Conservation (phyloP, 1,139 yeast species). For the Suzukiozyma palmioleophila region DNA sequence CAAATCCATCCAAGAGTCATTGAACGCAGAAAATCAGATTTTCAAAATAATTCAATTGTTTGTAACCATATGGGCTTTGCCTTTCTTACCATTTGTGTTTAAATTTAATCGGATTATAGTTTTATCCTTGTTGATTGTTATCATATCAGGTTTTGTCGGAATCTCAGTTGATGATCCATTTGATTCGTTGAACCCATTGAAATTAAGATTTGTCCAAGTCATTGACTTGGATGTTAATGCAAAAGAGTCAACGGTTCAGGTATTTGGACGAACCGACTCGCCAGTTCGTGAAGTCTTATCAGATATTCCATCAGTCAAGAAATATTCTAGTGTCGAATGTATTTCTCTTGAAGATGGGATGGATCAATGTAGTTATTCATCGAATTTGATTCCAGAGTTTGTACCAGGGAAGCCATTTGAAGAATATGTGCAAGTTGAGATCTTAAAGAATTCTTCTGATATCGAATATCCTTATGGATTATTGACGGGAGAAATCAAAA, state of each 20-base stretch:
- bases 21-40: constrained; percentile 41
- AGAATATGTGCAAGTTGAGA: constrained; percentile 46
- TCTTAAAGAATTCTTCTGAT: constrained; percentile 46
- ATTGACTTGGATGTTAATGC: constrained; percentile 37
- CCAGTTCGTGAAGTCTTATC: constrained; percentile 32
- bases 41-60: constrained; percentile 36
- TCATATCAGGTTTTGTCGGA: constrained; percentile 32
- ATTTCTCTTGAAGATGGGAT: constrained; percentile 36
- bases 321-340: constrained; percentile 30
- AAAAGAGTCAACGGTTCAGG: constrained; percentile 35
- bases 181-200: constrained; percentile 57
- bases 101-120: constrained; percentile 56
- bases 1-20: constrained; percentile 68
- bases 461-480: constrained; percentile 58
- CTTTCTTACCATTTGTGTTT: constrained; percentile 68
- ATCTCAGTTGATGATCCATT: constrained; percentile 48
- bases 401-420: constrained; percentile 35
- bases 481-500: constrained; percentile 55
- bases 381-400: constrained; percentile 48
- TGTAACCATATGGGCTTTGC: constrained; percentile 43
- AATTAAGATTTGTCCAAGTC: constrained; percentile 61
- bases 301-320: constrained; percentile 64
- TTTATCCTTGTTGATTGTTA: constrained; percentile 23
- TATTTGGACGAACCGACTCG: constrained; percentile 51
- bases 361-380: constrained; percentile 50